These are phyloP conservation scores for Mollisiaceae sp. DNA, from an alignment of 2,329 filamentous ascomycete species.

Conservation along the genomic window DNA sequence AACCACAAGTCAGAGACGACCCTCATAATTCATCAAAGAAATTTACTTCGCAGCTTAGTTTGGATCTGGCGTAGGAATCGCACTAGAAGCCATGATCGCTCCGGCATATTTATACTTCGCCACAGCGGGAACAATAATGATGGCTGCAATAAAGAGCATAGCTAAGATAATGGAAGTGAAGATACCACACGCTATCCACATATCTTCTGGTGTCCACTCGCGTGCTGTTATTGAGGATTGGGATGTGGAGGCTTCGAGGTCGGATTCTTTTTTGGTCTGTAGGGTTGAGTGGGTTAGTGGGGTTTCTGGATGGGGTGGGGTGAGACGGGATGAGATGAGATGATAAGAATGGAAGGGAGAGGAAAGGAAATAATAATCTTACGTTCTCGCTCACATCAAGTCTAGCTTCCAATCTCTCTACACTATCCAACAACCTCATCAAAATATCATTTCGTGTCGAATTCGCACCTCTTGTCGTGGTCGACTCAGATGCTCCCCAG, in stretches of 20 bases:
- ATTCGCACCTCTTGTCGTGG: neutral
- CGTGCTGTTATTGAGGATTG: neutral
- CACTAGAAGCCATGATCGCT: neutral
- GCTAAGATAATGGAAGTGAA: neutral
- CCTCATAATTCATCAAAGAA: neutral
- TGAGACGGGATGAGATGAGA: neutral
- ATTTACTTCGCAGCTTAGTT: neutral
- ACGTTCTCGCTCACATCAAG: neutral
- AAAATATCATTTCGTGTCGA: neutral
- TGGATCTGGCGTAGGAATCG: neutral
- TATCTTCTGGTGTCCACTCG: neutral
- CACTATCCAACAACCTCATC: conserved; percentile 2
- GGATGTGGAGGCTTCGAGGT: conserved; percentile 4
- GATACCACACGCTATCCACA: neutral
- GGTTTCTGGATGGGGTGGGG: neutral
- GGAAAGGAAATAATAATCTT: no score
- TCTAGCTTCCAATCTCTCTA: conserved; percentile 1
- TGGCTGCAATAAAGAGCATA: neutral
- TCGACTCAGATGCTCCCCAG: conserved; percentile 5
- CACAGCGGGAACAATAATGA: neutral
- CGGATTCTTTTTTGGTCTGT: neutral
- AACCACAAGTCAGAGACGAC: neutral
- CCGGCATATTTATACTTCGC: conserved; percentile 7
- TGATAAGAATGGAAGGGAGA: neutral
- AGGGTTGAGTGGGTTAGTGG: neutral